phyloP scores from a whole-genome alignment of 495 filamentous ascomycete genomes.

The Neurospora intermedia region DNA sequence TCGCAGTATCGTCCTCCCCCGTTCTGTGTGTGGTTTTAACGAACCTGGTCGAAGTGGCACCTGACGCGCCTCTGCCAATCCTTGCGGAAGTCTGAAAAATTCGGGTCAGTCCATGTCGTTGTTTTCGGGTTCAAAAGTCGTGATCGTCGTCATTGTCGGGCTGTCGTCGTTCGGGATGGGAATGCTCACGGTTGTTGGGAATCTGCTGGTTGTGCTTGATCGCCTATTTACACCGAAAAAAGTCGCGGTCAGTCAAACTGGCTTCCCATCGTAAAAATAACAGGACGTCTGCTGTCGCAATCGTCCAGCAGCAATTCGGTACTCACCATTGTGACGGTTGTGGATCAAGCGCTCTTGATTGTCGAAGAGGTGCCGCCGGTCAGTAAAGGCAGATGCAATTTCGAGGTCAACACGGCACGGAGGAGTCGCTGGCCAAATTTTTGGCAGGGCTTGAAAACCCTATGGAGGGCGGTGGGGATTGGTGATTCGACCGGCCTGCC shows the following conservation, averaged over 20 bases:
- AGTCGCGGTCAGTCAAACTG: slow-evolving; percentile 12
- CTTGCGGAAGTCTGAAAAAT: slow-evolving; percentile 88
- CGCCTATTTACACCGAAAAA: slow-evolving; percentile 37
- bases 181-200: slow-evolving; percentile 82
- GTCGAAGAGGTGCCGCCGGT: slow-evolving; percentile 24
- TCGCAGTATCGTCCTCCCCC: background rate
- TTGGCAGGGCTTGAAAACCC: slow-evolving; percentile 40
- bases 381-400: slow-evolving; percentile 28
- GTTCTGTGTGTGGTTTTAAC: slow-evolving; percentile 12
- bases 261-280: background rate
- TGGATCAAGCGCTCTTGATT: slow-evolving; percentile 30
- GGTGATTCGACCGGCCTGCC: slow-evolving; percentile 14
- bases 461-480: slow-evolving; percentile 24
- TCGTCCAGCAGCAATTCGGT: background rate
- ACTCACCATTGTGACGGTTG: slow-evolving; percentile 28
- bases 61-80: slow-evolving; percentile 98
- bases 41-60: slow-evolving; percentile 98
- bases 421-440: slow-evolving; percentile 27
- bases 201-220: slow-evolving; percentile 99
- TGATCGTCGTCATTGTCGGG: slow-evolving; percentile 9
- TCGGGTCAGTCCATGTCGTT: slow-evolving; percentile 12
- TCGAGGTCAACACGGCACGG: slow-evolving; percentile 23
- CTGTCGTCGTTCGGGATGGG: slow-evolving; percentile 5
- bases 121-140: slow-evolving; percentile 3
- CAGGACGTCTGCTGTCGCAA: slow-evolving; percentile 7